phyloP scores from a whole-genome alignment of 73 alveolate genomes.

The Paramecium primaurelia region DNA sequence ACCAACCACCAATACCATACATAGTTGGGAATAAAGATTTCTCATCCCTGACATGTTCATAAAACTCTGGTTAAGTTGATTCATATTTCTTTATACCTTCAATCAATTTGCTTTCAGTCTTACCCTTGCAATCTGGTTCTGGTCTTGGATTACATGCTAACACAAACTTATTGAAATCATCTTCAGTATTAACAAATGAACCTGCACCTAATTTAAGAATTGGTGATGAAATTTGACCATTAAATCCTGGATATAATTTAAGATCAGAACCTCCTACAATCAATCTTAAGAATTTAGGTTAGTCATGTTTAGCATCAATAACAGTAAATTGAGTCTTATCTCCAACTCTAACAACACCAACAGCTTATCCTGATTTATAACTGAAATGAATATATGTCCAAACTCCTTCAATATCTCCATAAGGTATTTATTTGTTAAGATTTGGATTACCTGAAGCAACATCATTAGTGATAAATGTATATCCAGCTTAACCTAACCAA shows the following conservation, averaged over 20 bases:
- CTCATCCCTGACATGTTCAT: constrained; percentile 25
- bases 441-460: constrained; percentile 11
- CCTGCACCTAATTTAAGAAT: constrained; percentile 39
- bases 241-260: constrained; percentile 25
- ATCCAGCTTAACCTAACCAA: constrained; percentile 34
- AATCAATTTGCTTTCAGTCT: background rate
- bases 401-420: constrained; percentile 33
- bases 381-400: constrained; percentile 49
- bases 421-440: constrained; percentile 18
- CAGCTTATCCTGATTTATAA: constrained; percentile 39
- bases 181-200: background rate
- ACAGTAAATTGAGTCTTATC: background rate
- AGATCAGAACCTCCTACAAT: constrained; percentile 39
- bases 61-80: background rate
- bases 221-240: constrained; percentile 26
- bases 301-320: background rate
- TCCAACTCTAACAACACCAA: background rate
- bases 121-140: background rate
- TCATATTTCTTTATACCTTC: constrained; percentile 40
- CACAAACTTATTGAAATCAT: background rate
- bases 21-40: background rate
- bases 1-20: constrained; percentile 34
- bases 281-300: constrained; percentile 32
- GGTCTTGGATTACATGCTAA: constrained; percentile 37
- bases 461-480: constrained; percentile 33